These are phyloP conservation scores for Oryza rufipogon DNA, from an alignment of 176 grass and related monocot genomes.

Conservation along the genomic window DNA sequence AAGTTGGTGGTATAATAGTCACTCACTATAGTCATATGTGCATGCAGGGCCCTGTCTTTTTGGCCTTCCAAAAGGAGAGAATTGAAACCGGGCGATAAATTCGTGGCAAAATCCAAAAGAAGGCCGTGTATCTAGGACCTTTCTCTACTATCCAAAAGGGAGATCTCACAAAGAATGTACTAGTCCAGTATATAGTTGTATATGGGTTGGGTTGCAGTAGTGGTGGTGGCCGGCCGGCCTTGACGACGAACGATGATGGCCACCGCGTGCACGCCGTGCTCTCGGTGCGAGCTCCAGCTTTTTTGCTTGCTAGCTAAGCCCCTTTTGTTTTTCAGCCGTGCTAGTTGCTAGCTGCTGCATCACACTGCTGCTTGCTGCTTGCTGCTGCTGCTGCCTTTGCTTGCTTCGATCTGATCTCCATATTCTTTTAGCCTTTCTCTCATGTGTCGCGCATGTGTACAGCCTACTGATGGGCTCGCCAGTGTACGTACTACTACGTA, in stretches of 20 bases:
- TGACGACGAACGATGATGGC: neutral
- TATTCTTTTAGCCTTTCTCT: constrained; percentile 28
- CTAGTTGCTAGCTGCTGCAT: constrained; percentile 19
- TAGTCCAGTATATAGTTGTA: neutral
- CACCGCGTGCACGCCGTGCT: constrained; percentile 46
- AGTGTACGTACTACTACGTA: neutral
- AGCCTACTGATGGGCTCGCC: constrained; percentile 2
- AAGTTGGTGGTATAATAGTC: neutral
- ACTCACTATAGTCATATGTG: neutral
- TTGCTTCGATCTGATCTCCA: constrained; percentile 1
- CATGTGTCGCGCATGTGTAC: constrained; percentile 28
- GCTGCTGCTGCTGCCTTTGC: neutral
- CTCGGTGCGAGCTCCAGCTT: constrained; percentile 48
- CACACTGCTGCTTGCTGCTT: neutral
- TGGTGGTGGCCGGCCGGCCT: neutral
- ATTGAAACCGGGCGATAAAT: neutral
- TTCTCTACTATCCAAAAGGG: constrained; percentile 37
- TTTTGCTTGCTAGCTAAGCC: constrained; percentile 46
- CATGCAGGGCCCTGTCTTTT: constrained; percentile 35
- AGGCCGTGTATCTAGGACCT: constrained; percentile 16
- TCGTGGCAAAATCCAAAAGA: neutral
- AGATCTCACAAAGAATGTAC: constrained; percentile 22
- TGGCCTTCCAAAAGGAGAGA: constrained; percentile 45
- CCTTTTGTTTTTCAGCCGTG: constrained; percentile 16
- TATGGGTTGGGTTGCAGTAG: neutral